Conservation (phyloP, 2,329 filamentous ascomycete genomes). For the Colletotrichum agaves region DNA sequence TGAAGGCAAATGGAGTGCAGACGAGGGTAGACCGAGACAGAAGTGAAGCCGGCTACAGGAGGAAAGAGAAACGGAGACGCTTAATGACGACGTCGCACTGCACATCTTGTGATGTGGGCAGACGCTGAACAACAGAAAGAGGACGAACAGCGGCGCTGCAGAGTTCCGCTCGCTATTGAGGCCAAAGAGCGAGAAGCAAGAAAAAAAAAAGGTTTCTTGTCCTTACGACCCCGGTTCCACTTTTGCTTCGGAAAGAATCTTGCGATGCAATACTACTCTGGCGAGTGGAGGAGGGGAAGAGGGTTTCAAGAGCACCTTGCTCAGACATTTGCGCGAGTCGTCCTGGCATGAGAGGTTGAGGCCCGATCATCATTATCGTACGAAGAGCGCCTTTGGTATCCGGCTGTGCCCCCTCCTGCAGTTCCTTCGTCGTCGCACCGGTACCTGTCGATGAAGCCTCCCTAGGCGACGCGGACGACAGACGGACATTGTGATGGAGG, state of each 20-base stretch:
- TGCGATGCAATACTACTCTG: constrained; percentile 34
- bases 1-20: constrained; percentile 28
- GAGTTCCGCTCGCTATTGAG: neutral
- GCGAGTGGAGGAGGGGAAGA: constrained; percentile 18
- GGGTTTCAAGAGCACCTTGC: constrained; percentile 33
- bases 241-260: constrained; percentile 34
- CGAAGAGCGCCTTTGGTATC: constrained; percentile 9
- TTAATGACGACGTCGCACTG: constrained; percentile 7
- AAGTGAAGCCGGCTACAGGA: neutral
- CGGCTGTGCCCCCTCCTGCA: neutral
- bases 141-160: neutral
- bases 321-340: constrained; percentile 33
- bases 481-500: constrained; percentile 10
- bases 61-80: neutral
- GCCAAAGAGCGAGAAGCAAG: neutral
- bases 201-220: constrained; percentile 28
- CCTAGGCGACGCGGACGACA: neutral
- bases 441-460: neutral
- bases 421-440: constrained; percentile 18
- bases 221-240: constrained; percentile 29
- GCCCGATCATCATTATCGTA: constrained; percentile 27
- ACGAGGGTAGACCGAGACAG: neutral
- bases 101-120: neutral
- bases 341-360: constrained; percentile 12
- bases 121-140: neutral